Evolutionary conservation across 768 basidiomycete species (phyloP), one percentile per base, ranked within the genome.

Genomic region (Trametopsis cervina): DNA sequence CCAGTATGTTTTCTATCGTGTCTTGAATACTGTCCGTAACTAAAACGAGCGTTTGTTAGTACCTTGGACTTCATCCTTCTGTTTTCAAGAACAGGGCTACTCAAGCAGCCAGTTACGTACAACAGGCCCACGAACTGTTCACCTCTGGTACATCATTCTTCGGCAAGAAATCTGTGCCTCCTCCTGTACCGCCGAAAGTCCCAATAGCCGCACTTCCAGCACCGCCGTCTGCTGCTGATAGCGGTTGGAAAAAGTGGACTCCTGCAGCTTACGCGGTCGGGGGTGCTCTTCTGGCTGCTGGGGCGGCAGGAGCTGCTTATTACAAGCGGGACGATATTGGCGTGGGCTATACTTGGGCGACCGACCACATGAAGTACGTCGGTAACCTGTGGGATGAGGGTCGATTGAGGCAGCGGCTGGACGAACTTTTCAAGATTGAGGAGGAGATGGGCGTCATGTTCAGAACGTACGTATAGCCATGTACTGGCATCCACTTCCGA

Each of bases 291-390:
- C 44, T 91, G 1, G 90, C 89, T 0, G 86, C 89, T 7, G 89
- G 88, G 4, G 89, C 88, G 4, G 89, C 84, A 13, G 86, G 89
- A 0, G 79, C 86, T 2, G 89, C 88, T 4, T 94, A 90, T 59
- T 85, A 85, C 67, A 80, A 82, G 50, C 77, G 85, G 44, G 81
- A 88, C 11, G 87, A 90, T 22, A 66, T 96, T 24, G 74, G 75
- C 4, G 72, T 72, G 37, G 80, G 86, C 2, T 85, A 85, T 56
- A 67, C 71, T 10, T 92, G 83, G 82, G 83, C 82, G 2, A 81
- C 75, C 24, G 92, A 94, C 56, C 93, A 97, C 63, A 78, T 96
- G 80, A 86, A 84, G 59, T 97, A 85, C 63, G 83, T 94, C 7
- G 80, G 86, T 37, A 87, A 74, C 55, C 66, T 96, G 24, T 95